Conservation (phyloP, 306 rosid genomes). For the Trifolium repens region DNA sequence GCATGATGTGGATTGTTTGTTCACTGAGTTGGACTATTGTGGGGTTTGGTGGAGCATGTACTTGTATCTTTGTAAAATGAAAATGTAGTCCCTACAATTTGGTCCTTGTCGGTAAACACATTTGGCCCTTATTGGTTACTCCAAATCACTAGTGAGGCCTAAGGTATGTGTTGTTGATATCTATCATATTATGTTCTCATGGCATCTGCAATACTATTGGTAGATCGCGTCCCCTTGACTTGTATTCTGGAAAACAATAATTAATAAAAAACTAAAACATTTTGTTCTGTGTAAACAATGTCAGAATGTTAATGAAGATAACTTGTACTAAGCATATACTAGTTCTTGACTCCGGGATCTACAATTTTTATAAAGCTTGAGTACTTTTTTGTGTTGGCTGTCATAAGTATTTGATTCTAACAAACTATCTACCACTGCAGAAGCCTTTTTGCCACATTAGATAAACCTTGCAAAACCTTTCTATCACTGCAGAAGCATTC, state of each 20-base stretch:
- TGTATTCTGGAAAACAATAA: not conserved
- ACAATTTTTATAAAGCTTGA: not conserved
- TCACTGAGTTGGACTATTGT: not conserved
- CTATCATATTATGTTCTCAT: not conserved
- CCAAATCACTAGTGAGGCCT: not conserved
- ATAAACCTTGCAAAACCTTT: not conserved
- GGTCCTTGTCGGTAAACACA: not conserved
- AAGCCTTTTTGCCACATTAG: not conserved
- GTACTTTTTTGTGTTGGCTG: not conserved
- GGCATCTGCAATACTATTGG: not conserved
- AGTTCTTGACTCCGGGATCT: not conserved
- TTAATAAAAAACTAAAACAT: not conserved
- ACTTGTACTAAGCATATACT: not conserved
- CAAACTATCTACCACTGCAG: not conserved
- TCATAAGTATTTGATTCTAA: not conserved
- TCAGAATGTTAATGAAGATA: not conserved
- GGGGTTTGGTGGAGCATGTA: not conserved
- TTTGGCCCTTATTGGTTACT: not conserved
- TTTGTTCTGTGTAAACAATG: not conserved
- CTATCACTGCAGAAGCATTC: not conserved
- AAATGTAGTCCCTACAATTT: not conserved
- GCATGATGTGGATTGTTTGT: not conserved
- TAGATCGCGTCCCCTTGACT: not conserved
- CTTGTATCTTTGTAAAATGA: not conserved
- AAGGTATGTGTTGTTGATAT: not conserved